Percentiles rank a stretch among this genome's conserved stretches.
Conservation (phyloP, 768 basidiomycete genomes). For the Lentinula sp. region DNA sequence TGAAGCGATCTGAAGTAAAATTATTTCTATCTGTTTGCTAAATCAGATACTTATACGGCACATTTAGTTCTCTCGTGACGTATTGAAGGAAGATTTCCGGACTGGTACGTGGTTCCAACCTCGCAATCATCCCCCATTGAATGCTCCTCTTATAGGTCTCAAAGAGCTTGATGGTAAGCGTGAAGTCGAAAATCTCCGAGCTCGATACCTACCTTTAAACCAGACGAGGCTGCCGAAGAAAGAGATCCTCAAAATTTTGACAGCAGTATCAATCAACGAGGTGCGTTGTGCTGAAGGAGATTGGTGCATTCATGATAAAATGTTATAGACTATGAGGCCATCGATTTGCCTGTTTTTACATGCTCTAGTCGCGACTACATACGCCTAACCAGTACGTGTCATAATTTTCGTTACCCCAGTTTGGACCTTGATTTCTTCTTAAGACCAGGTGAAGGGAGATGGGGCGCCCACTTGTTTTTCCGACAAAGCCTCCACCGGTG, state of each 20-base stretch:
- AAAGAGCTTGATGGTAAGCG: constrained; percentile 52
- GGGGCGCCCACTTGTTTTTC: constrained; percentile 41
- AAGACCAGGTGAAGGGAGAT: constrained; percentile 57
- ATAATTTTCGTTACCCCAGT: neutral
- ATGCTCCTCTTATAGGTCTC: constrained; percentile 22
- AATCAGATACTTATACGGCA: neutral
- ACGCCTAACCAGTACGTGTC: constrained; percentile 38
- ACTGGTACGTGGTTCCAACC: constrained; percentile 15
- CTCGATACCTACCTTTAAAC: neutral
- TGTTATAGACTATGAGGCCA: constrained; percentile 48
- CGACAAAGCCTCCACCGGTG: constrained; percentile 3
- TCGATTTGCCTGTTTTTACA: constrained; percentile 60
- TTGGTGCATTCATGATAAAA: neutral
- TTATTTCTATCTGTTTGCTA: neutral
- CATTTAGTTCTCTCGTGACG: constrained; percentile 45
- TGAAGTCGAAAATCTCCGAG: neutral
- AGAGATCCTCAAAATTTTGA: constrained; percentile 53
- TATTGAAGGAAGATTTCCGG: constrained; percentile 56
- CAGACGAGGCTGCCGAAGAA: constrained; percentile 52
- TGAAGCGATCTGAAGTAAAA: constrained; percentile 49
- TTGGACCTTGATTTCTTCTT: neutral
- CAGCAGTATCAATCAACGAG: constrained; percentile 41
- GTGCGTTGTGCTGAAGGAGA: constrained; percentile 21
- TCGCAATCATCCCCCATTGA: neutral
- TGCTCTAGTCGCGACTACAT: constrained; percentile 58